Conservation (phyloP, 129 eudicot species). For the Arctium minus region DNA sequence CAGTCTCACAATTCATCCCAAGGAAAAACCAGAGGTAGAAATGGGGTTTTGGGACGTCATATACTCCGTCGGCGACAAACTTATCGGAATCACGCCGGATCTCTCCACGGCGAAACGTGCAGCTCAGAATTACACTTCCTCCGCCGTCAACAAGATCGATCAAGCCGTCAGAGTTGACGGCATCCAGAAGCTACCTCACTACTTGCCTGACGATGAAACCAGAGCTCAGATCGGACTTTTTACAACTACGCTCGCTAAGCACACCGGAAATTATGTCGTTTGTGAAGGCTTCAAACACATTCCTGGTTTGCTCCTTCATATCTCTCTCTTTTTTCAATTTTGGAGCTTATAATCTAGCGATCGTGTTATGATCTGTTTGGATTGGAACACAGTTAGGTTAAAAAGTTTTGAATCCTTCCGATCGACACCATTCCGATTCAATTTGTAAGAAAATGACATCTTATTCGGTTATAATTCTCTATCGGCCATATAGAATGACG, state of each 20-base stretch:
- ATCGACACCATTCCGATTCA: background rate
- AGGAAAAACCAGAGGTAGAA: background rate
- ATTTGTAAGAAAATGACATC: background rate
- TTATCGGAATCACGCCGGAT: background rate
- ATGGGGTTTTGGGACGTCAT: slow-evolving; percentile 28
- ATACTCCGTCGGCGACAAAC: slow-evolving; percentile 9
- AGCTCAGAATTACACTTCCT: background rate
- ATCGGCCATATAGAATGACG: background rate
- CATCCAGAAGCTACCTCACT: slow-evolving; percentile 10
- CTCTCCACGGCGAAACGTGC: slow-evolving; percentile 2
- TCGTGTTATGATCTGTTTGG: background rate
- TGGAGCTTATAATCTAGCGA: background rate
- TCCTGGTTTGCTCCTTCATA: background rate
- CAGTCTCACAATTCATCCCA: background rate
- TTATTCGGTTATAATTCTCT: background rate
- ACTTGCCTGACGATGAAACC: slow-evolving; percentile 9
- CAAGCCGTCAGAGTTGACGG: slow-evolving; percentile 9
- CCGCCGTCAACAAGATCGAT: slow-evolving; percentile 13
- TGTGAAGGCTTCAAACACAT: slow-evolving; percentile 25
- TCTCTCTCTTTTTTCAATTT: background rate
- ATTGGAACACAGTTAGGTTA: background rate
- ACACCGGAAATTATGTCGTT: slow-evolving; percentile 2
- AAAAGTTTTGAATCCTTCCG: background rate
- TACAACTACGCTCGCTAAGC: slow-evolving; percentile 21
- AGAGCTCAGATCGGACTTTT: slow-evolving; percentile 14